Conservation (phyloP, 2,329 filamentous ascomycete species). For the Aspergillus costaricaensis region DNA sequence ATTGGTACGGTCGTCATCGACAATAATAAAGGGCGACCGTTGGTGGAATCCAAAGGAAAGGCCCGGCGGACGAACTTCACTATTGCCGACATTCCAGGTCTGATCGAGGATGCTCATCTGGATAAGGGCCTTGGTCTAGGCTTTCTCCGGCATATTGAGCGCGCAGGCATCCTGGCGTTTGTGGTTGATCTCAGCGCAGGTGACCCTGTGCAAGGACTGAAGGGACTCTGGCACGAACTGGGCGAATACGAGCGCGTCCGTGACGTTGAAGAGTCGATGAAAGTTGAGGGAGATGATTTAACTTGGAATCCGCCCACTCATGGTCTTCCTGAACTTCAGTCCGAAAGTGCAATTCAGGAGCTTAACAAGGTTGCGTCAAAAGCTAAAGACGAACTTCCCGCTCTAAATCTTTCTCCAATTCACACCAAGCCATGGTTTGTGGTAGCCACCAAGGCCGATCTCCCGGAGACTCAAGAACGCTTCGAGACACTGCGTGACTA, state of each 20-base stretch:
- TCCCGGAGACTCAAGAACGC: conserved; percentile 75
- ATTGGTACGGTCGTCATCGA: conserved; percentile 95
- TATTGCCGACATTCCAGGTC: conserved; percentile 90
- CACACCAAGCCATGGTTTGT: conserved; percentile 97
- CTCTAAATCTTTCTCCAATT: conserved; percentile 66
- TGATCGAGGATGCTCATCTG: conserved; percentile 89
- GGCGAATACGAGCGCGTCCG: conserved; percentile 82
- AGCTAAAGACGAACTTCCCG: conserved; percentile 41
- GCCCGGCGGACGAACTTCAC: conserved; percentile 76
- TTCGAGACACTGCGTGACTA: conserved; percentile 71
- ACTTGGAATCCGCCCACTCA: conserved; percentile 47
- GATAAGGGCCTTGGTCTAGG: conserved; percentile 88
- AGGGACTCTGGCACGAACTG: conserved; percentile 87
- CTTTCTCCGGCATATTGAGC: conserved; percentile 91
- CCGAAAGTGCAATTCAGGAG: conserved; percentile 5
- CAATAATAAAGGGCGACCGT: conserved; percentile 74
- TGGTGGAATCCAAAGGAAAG: conserved; percentile 51
- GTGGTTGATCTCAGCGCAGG: conserved; percentile 82
- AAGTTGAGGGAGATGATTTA: conserved; percentile 63
- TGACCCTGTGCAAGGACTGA: conserved; percentile 75
- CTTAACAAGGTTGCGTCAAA: conserved; percentile 14
- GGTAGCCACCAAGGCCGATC: conserved; percentile 87
- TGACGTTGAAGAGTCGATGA: conserved; percentile 68
- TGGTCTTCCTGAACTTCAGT: conserved; percentile 27
- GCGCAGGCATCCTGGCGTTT: conserved; percentile 88